Evolutionary conservation across 192 early-diverging fungal genomes (phyloP).

Genomic region (Coemansia sp.): DNA sequence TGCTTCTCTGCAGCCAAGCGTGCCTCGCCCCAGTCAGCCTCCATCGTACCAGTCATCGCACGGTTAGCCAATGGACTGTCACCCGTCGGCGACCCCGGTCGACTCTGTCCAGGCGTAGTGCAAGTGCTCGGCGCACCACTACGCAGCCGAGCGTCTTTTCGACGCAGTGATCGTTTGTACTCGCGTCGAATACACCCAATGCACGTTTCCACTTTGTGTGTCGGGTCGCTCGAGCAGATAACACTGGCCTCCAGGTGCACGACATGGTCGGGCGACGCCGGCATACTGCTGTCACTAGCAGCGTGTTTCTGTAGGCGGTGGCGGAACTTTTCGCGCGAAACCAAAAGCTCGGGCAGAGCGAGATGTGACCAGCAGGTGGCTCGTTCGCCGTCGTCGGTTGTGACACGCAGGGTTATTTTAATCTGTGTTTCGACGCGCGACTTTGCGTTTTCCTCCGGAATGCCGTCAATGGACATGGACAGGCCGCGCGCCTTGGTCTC

Average conservation of each 20-base stretch:
- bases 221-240: constrained; percentile 78
- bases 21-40: constrained; percentile 61
- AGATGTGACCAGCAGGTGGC: constrained; percentile 79
- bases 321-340: constrained; percentile 73
- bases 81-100: constrained; percentile 46
- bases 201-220: constrained; percentile 75
- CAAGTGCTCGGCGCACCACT: constrained; percentile 42
- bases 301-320: constrained; percentile 45
- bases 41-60: constrained; percentile 52
- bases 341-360: constrained; percentile 75
- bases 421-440: constrained; percentile 95
- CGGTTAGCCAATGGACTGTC: constrained; percentile 41
- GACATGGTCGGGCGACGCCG: constrained; percentile 49
- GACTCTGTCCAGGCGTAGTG: constrained; percentile 57
- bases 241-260: constrained; percentile 78
- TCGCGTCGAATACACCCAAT: constrained; percentile 81
- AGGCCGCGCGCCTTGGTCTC: constrained; percentile 37
- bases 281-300: constrained; percentile 36
- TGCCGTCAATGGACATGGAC: constrained; percentile 37
- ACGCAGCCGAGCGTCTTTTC: constrained; percentile 47
- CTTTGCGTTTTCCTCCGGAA: constrained; percentile 60
- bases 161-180: constrained; percentile 65
- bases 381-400: constrained; percentile 64
- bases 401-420: constrained; percentile 82
- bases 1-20: constrained; percentile 68